A percentile compares a stretch with the other conserved stretches of the same genome.
Evolutionary conservation across 768 basidiomycete genomes (phyloP).

Genomic region (Mycena epipterygia): DNA sequence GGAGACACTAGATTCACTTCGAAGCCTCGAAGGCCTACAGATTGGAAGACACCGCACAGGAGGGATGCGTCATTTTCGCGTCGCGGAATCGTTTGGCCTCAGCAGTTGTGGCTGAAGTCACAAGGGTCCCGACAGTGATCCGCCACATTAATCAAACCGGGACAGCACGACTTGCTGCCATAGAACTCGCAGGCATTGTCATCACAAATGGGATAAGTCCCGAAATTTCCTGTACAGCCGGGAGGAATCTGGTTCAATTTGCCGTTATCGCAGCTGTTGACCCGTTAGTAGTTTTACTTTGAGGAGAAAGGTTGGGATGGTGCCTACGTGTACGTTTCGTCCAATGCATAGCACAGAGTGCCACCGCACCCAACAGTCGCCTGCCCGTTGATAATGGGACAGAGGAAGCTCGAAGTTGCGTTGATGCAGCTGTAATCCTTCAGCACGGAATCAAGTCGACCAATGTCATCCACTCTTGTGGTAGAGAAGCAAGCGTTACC

Average conservation of each 20-base stretch:
- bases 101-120: slow-evolving; percentile 7
- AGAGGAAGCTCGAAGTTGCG: slow-evolving; percentile 18
- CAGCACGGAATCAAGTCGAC: neutral
- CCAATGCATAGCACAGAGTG: slow-evolving; percentile 8
- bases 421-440: slow-evolving; percentile 12
- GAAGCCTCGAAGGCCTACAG: no score
- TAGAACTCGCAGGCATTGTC: slow-evolving; percentile 16
- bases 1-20: no score
- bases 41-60: no score
- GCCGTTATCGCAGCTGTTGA: slow-evolving; percentile 8
- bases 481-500: neutral
- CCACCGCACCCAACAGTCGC: slow-evolving; percentile 6
- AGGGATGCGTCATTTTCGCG: no score
- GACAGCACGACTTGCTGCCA: slow-evolving; percentile 1
- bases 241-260: slow-evolving; percentile 15
- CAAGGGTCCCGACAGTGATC: slow-evolving; percentile 14
- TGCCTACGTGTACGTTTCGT: slow-evolving; percentile 4
- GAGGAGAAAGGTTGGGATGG: neutral
- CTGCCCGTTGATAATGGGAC: slow-evolving; percentile 2
- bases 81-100: neutral
- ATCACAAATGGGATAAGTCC: neutral
- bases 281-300: slow-evolving; percentile 5
- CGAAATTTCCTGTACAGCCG: slow-evolving; percentile 1
- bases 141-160: neutral
- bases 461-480: slow-evolving; percentile 8